A percentile compares a stretch with the other conserved stretches of the same genome.
phyloP scores from a whole-genome alignment of 2,329 filamentous ascomycete genomes.

The Fusarium circinatum region DNA sequence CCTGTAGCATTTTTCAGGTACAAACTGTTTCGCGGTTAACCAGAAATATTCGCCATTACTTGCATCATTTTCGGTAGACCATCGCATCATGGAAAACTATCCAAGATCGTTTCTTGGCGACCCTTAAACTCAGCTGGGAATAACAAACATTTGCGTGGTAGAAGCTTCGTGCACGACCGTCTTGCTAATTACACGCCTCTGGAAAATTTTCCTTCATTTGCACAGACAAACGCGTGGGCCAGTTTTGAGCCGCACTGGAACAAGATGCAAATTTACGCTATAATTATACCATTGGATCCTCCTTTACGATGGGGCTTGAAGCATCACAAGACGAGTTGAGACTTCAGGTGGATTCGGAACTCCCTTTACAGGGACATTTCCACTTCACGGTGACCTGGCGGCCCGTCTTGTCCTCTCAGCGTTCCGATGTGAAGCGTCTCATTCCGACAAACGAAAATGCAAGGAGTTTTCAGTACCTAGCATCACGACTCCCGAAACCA shows the following conservation, averaged over 20 bases:
- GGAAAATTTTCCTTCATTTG: conserved; percentile 19
- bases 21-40: background rate
- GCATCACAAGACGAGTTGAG: conserved; percentile 39
- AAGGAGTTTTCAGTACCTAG: conserved; percentile 9
- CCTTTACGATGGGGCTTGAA: conserved; percentile 30
- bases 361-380: conserved; percentile 25
- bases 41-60: conserved; percentile 17
- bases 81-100: conserved; percentile 13
- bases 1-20: background rate
- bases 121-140: conserved; percentile 19
- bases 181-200: conserved; percentile 20
- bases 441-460: conserved; percentile 28
- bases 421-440: conserved; percentile 31
- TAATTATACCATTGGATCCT: conserved; percentile 44
- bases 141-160: background rate
- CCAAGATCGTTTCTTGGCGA: conserved; percentile 16
- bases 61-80: conserved; percentile 16
- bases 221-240: conserved; percentile 12
- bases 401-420: conserved; percentile 8
- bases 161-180: conserved; percentile 15
- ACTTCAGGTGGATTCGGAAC: conserved; percentile 32
- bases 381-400: conserved; percentile 29
- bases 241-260: conserved; percentile 42
- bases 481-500: conserved; percentile 15
- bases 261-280: conserved; percentile 42